Percentiles rank a stretch among this genome's conserved stretches.
Conservation (phyloP, 495 filamentous ascomycete species). For the Haplographium delicatum region DNA sequence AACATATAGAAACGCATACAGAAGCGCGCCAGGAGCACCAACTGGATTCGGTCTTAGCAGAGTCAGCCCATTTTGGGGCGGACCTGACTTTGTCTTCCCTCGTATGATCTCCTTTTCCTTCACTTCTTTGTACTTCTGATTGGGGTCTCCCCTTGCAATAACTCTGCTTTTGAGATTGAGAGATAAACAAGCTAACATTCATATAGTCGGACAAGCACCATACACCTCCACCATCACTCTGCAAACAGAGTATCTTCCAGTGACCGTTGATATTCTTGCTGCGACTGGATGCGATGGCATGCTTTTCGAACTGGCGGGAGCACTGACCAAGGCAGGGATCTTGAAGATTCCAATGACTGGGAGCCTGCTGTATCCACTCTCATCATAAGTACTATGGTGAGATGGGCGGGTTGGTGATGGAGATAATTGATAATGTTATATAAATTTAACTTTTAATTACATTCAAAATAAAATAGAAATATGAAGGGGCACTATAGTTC, state of each 20-base stretch:
- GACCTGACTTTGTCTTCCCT: constrained; percentile 53
- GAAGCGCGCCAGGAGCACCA: constrained; percentile 28
- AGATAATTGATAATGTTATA: no score
- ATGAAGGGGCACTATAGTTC: no score
- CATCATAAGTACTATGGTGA: no score
- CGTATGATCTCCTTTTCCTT: constrained; percentile 18
- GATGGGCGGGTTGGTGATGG: no score
- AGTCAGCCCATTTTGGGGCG: constrained; percentile 42
- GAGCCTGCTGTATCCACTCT: constrained; percentile 18
- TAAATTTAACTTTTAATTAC: no score
- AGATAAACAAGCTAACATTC: neutral
- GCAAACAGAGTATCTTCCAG: constrained; percentile 51
- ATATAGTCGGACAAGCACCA: constrained; percentile 43
- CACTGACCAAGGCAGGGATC: constrained; percentile 44
- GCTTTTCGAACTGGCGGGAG: constrained; percentile 49
- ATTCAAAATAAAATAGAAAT: no score
- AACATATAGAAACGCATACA: constrained; percentile 32
- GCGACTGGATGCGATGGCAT: constrained; percentile 59
- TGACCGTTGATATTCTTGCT: constrained; percentile 53
- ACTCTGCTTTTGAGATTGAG: neutral
- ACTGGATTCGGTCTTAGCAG: constrained; percentile 40
- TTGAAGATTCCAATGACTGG: constrained; percentile 41
- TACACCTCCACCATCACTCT: constrained; percentile 49
- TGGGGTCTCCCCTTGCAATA: no score
- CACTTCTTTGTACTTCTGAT: neutral